Evolutionary conservation across 2,329 filamentous ascomycete species (phyloP), one percentile per base, ranked within the genome.

Genomic region (Aspergillus neotritici): DNA sequence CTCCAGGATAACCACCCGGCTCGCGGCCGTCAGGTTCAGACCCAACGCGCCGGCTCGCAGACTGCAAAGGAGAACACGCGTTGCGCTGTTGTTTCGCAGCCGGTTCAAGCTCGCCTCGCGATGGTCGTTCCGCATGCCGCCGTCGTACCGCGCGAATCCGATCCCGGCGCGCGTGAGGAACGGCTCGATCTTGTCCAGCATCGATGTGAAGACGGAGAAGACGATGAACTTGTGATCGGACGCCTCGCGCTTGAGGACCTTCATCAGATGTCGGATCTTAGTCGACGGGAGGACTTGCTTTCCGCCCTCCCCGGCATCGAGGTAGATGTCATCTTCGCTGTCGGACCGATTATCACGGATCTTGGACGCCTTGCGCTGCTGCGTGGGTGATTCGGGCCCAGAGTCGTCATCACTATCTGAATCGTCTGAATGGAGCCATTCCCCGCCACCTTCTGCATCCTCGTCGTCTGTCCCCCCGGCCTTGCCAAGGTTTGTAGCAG

Each of bases 191-290:
- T 97, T 82, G 69, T 97, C 87, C 35, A 98, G 81, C 93, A 98
- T 98, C 0, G 88, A 93, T 0, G 93, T 98, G 69, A 98, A 98
- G 58, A 97, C 88, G 1, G 89, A 95, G 69, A 98, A 98, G 51
- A 98, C 89, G 58, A 98, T 98, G 62, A 95, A 94, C 63, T 98
- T 98, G 76, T 95, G 87, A 47, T 88, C 76, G 2, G 76, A 72
- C 0, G 83, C 82, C 65, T 98, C 93, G 34, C 80, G 80, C 51
- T 82, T 78, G 7, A 98, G 78, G 40, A 98, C 86, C 48, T 81
- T 76, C 59, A 94, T 78, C 14, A 97, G 77, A 55, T 93, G 83
- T 34, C 85, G 83, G 58, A 98, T 94, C 71, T 98, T 98, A 56
- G 93, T 91, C 0, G 93, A 98, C 2, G 66, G 61, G 11, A 66